Conservation (phyloP, 306 rosid genomes). For the Dalbergia cultrata region DNA sequence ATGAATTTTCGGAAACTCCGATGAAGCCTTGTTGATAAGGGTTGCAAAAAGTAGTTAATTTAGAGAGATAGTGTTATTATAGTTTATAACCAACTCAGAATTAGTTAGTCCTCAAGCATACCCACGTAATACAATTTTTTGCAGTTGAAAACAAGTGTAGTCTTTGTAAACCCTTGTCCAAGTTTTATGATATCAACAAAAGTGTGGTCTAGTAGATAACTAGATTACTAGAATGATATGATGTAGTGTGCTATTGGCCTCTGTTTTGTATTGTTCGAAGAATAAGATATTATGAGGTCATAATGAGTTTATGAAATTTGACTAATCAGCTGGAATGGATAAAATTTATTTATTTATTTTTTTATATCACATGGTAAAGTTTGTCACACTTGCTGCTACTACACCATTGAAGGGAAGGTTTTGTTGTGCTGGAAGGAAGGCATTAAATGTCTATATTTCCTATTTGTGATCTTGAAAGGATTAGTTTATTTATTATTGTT, state of each 20-base stretch:
- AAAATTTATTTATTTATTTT: background rate
- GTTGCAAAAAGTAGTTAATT: background rate
- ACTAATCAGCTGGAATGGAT: background rate
- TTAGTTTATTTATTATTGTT: slow-evolving; percentile 12
- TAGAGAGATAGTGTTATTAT: background rate
- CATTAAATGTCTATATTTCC: background rate
- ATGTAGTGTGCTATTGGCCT: background rate
- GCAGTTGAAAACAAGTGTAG: no score
- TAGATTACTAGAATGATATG: background rate
- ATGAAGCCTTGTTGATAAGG: background rate
- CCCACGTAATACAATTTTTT: background rate
- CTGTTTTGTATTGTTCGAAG: slow-evolving; percentile 1
- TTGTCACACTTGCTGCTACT: background rate
- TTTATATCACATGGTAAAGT: background rate
- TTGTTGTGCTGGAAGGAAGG: background rate
- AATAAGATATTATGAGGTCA: background rate
- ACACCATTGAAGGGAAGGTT: slow-evolving; percentile 8
- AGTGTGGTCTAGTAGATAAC: no score
- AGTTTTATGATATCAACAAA: no score
- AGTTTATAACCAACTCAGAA: background rate
- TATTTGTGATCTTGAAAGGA: slow-evolving; percentile 12
- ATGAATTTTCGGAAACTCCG: no score
- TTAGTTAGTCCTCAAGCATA: background rate
- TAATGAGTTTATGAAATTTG: background rate
- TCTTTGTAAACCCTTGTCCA: no score